phyloP scores from a whole-genome alignment of 257 asterid species.

The Penstemon eatonii region DNA sequence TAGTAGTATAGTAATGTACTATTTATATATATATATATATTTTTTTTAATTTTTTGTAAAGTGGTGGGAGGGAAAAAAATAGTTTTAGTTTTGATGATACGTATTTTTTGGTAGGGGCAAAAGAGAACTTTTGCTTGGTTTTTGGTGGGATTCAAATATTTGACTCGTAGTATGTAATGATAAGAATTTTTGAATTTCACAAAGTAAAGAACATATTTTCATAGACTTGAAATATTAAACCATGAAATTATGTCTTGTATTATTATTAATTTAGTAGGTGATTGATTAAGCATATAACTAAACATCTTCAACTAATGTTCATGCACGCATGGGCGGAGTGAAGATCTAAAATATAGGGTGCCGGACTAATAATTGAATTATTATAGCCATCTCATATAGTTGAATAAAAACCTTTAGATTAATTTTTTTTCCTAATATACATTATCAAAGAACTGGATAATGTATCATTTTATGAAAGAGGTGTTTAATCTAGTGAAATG shows the following conservation, averaged over 20 bases:
- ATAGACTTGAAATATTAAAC: background rate
- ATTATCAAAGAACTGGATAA: too few species aligned
- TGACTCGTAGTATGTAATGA: constrained; percentile 10
- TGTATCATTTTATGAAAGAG: too few species aligned
- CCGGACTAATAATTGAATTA: too few species aligned
- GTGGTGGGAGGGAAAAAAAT: constrained; percentile 16
- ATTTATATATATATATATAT: background rate
- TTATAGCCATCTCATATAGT: too few species aligned
- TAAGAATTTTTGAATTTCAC: background rate
- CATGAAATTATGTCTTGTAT: constrained; percentile 16
- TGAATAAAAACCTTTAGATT: too few species aligned
- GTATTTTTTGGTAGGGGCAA: constrained; percentile 20
- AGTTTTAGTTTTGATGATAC: constrained; percentile 6
- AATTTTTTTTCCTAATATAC: too few species aligned
- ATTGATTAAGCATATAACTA: too few species aligned
- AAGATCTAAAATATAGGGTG: too few species aligned
- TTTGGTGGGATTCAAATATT: constrained; percentile 30
- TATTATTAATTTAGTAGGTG: too few species aligned
- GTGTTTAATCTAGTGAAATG: too few species aligned
- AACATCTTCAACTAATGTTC: too few species aligned
- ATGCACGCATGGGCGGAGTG: too few species aligned
- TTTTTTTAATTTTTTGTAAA: constrained; percentile 26
- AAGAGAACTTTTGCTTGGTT: constrained; percentile 2
- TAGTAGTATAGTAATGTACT: background rate
- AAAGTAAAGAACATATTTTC: background rate